Conservation (phyloP, 129 eudicot genomes). For the Centrapalus pauciflorus region DNA sequence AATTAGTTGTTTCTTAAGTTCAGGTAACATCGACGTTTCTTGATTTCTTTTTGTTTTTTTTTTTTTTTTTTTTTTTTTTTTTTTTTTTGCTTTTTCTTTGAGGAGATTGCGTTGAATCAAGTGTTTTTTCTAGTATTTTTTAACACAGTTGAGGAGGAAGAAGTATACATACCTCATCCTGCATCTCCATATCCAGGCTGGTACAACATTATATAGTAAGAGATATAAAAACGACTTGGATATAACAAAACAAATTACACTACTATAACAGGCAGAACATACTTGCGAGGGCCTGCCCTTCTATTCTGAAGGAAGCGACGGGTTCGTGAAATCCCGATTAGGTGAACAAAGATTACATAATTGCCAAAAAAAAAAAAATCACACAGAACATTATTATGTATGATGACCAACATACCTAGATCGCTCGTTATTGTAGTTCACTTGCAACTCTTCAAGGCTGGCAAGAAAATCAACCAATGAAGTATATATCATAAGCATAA, state of each 20-base stretch:
- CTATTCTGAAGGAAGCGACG: slow-evolving; percentile 85
- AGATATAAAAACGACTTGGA: slow-evolving; percentile 1
- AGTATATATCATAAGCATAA: not conserved
- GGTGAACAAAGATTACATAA: not conserved
- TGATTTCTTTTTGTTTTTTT: too few species aligned
- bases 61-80: too few species aligned
- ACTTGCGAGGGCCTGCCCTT: slow-evolving; percentile 91
- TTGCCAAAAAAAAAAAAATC: not conserved
- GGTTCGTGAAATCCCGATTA: slow-evolving; percentile 85
- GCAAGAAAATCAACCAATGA: slow-evolving; percentile 13
- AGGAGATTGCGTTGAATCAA: too few species aligned
- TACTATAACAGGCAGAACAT: slow-evolving; percentile 12
- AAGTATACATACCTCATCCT: slow-evolving; percentile 58
- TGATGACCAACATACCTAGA: slow-evolving; percentile 61
- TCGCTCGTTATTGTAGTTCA: slow-evolving; percentile 90
- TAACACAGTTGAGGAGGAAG: too few species aligned
- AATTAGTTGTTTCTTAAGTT: too few species aligned
- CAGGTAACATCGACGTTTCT: too few species aligned
- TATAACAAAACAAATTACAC: not conserved
- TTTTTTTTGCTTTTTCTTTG: too few species aligned
- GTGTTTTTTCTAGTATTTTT: too few species aligned
- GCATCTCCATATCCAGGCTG: slow-evolving; percentile 90
- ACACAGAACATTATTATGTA: not conserved
- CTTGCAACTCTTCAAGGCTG: slow-evolving; percentile 99
- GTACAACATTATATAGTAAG: slow-evolving; percentile 13